phyloP scores from a whole-genome alignment of 305 asterid genomes.

The Striga hermonthica region DNA sequence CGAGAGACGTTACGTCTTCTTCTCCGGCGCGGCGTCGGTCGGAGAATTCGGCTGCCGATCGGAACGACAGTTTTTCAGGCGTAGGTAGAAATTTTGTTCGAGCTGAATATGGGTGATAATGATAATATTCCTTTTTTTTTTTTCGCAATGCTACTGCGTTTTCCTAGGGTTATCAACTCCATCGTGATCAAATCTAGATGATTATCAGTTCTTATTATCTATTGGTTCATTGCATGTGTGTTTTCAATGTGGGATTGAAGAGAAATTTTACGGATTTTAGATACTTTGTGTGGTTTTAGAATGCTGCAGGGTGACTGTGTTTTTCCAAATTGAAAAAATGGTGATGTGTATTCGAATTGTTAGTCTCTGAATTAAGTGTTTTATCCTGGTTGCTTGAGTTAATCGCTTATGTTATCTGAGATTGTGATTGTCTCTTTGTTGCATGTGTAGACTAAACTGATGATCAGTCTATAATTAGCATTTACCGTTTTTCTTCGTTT shows the following conservation, averaged over 20 bases:
- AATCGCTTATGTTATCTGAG: slow-evolving; percentile 22
- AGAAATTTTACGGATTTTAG: neutral
- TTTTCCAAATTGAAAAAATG: slow-evolving; percentile 20
- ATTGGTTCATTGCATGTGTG: slow-evolving; percentile 31
- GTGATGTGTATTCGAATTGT: slow-evolving; percentile 15
- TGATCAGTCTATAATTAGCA: slow-evolving; percentile 12
- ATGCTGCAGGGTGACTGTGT: slow-evolving; percentile 28
- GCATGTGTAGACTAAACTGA: slow-evolving; percentile 27
- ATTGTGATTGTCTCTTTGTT: slow-evolving; percentile 8
- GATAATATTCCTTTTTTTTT: slow-evolving; percentile 4
- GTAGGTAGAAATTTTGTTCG: slow-evolving; percentile 27
- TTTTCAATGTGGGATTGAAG: slow-evolving; percentile 22
- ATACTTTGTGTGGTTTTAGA: slow-evolving; percentile 26
- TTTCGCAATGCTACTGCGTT: slow-evolving; percentile 13
- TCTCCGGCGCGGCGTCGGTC: slow-evolving; percentile 32
- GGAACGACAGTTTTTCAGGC: slow-evolving; percentile 17
- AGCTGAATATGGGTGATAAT: slow-evolving; percentile 6
- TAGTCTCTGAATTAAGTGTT: slow-evolving; percentile 9
- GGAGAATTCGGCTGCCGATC: slow-evolving; percentile 29
- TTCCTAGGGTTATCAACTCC: slow-evolving; percentile 35
- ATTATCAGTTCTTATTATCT: slow-evolving; percentile 26
- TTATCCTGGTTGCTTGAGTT: slow-evolving; percentile 9
- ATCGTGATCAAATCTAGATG: slow-evolving; percentile 15
- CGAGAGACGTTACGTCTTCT: slow-evolving; percentile 28
- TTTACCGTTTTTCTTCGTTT: neutral